Base-by-base conservation (phyloP, 352 stramenopile genomes). In the Globisporangium emineosum region DNA sequence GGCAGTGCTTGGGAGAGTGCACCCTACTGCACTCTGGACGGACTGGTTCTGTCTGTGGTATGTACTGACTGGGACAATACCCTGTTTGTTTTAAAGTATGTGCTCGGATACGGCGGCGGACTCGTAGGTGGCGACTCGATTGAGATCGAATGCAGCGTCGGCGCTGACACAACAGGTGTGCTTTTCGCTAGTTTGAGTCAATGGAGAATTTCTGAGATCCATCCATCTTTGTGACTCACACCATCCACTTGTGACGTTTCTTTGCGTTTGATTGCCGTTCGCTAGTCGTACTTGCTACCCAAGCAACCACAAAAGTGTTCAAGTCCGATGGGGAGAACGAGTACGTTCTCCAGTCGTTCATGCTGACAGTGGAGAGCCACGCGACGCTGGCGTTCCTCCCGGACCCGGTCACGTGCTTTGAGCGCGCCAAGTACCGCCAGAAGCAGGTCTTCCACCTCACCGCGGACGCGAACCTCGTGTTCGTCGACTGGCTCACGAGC, bases 281-380 rank as follows among this genome's bases (percentile, higher is more conserved):
- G 23, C 25, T 35, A 91, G 83, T 86, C 29, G 83, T 93, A 21
- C 66, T 96, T 43, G 78, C 71, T 25, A 96, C 85, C 8, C 87
- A 96, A 54, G 83, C 87, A 23, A 94, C 87, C 3, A 96, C 87
- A n/a, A 96, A 96, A 60, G 85, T 96, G 51, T 96, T 92, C 73
- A 93, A 93, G 65, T 71, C 79, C 13, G 73, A 81, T 30, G 67
- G 70, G 17, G 68, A 78, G 12, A 64, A 62, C 19, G 65, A 81
- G 27, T 67, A 76, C 54, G 83, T 88, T 23, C 71, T 64, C 7
- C 87, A 96, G 71, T 73, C 61, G 5, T 82, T 93, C 33, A 58
- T 65, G 8, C 71, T 94, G 37, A 66, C 70, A 9, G 70, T 94
- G 8, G 80, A 57, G 29, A 69, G 30, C 33, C 67, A 75, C 43